Evolutionary conservation across 169 alveolate genomes (phyloP).

Genomic region (Plasmodium knowlesi): DNA sequence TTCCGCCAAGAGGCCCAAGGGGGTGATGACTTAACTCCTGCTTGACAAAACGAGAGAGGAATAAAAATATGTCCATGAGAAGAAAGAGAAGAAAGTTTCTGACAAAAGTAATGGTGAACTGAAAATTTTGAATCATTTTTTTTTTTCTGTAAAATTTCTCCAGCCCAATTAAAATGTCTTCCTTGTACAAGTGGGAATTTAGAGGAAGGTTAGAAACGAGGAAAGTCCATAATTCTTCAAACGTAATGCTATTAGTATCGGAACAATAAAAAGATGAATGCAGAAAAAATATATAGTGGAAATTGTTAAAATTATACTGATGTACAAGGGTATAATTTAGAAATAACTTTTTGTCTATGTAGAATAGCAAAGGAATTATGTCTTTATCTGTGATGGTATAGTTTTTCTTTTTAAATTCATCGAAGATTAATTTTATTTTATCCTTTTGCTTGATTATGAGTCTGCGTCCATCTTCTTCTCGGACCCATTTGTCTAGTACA

Average conservation of each 20-base stretch:
- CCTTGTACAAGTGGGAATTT: conserved; percentile 57
- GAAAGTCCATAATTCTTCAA: conserved; percentile 56
- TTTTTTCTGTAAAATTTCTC: conserved; percentile 41
- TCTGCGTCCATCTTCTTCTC: conserved; percentile 73
- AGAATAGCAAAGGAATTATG: conserved; percentile 54
- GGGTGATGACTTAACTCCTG: background rate
- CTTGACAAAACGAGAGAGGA: conserved; percentile 20
- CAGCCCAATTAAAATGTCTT: conserved; percentile 40
- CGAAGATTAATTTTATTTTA: conserved; percentile 34
- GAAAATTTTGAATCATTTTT: conserved; percentile 10
- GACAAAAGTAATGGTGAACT: conserved; percentile 42
- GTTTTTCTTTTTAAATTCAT: conserved; percentile 58
- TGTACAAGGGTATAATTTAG: conserved; percentile 58
- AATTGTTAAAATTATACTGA: conserved; percentile 39
- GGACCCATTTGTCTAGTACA: conserved; percentile 45
- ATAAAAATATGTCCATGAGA: conserved; percentile 41
- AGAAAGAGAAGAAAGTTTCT: conserved; percentile 25
- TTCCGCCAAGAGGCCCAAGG: background rate
- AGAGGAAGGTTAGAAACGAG: conserved; percentile 55
- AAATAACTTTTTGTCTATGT: conserved; percentile 52
- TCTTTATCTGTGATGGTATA: conserved; percentile 65
- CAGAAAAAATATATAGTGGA: conserved; percentile 31
- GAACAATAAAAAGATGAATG: conserved; percentile 68
- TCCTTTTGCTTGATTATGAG: conserved; percentile 41
- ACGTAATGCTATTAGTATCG: conserved; percentile 67